Conservation (phyloP, 2,329 filamentous ascomycete genomes). For the Pseudocercospora crystallina region DNA sequence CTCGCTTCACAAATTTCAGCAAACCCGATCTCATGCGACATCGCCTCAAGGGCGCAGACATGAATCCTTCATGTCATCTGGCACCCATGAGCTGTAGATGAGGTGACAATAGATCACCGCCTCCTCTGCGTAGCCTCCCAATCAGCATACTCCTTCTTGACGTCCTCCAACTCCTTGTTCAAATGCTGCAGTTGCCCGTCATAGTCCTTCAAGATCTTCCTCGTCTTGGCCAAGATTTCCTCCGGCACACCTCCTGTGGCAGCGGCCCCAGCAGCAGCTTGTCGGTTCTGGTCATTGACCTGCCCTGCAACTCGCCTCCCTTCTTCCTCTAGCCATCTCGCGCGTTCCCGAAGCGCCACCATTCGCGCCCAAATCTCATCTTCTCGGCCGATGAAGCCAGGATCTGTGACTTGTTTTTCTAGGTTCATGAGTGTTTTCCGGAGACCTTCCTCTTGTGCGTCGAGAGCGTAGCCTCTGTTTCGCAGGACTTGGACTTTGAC, state of each 20-base stretch:
- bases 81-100: too few relatives aligned
- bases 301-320: conserved; percentile 63
- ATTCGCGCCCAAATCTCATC: conserved; percentile 85
- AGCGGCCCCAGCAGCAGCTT: conserved; percentile 49
- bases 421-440: conserved; percentile 69
- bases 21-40: too few relatives aligned
- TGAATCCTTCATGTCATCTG: too few relatives aligned
- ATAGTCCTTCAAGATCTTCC: conserved; percentile 80
- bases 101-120: conserved; percentile 4
- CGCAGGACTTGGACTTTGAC: conserved; percentile 77
- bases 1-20: too few relatives aligned
- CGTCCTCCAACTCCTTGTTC: conserved; percentile 62
- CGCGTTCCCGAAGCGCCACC: conserved; percentile 71
- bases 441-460: conserved; percentile 75
- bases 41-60: too few relatives aligned
- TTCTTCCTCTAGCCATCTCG: conserved; percentile 70
- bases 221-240: conserved; percentile 69
- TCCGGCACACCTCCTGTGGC: conserved; percentile 61
- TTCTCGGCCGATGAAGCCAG: conserved; percentile 70
- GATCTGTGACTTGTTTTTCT: conserved; percentile 70
- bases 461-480: conserved; percentile 78
- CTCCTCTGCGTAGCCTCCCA: conserved; percentile 44
- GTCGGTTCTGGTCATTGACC: conserved; percentile 38
- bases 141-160: conserved; percentile 60
- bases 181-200: conserved; percentile 75